Evolutionary conservation across 495 filamentous ascomycete genomes (phyloP), one percentile per base, ranked within the genome.

Genomic region (Elasticomyces elasticus): DNA sequence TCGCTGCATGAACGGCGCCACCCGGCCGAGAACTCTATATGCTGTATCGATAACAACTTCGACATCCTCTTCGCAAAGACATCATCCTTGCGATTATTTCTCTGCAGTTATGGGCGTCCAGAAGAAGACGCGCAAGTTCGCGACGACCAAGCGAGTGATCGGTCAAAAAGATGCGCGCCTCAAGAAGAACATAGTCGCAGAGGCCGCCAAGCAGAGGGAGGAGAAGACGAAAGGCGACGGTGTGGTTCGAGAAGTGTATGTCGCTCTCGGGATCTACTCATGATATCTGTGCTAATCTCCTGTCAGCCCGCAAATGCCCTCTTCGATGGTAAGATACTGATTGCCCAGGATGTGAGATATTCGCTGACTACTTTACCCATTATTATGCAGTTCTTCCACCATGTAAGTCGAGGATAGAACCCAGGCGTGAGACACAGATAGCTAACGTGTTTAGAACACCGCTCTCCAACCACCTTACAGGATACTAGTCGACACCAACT

Each of bases 301-400:
- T 20, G 5, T 15, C 58, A 64, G 59, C 19, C 65, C 67, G 17
- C 66, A 70, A 60, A 64, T 85, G 50, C 84, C 91, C 6, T 89
- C 89, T 7, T 76, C 80, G 43, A 3, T 33, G 30, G 7, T 41
- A n/a, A n/a, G n/a, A n/a, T n/a, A n/a, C n/a, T n/a, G n/a, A n/a
- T n/a, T n/a, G n/a, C n/a, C n/a, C n/a, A n/a, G n/a, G n/a, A n/a
- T n/a, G n/a, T n/a, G n/a, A n/a, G n/a, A n/a, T n/a, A n/a, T n/a
- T n/a, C n/a, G n/a, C n/a, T n/a, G n/a, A n/a, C n/a, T n/a, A n/a
- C n/a, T n/a, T n/a, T n/a, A n/a, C n/a, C n/a, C n/a, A n/a, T n/a
- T n/a, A n/a, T n/a, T n/a, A n/a, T n/a, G n/a, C n/a, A n/a, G 70
- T 98, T 96, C 81, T 96, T 95, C 73, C 79, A 87, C 60, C 87